Evolutionary conservation across 1,284 basidiomycete genomes (phyloP), one percentile per base, ranked within the genome.

Genomic region (Leucoagaricus sp.): DNA sequence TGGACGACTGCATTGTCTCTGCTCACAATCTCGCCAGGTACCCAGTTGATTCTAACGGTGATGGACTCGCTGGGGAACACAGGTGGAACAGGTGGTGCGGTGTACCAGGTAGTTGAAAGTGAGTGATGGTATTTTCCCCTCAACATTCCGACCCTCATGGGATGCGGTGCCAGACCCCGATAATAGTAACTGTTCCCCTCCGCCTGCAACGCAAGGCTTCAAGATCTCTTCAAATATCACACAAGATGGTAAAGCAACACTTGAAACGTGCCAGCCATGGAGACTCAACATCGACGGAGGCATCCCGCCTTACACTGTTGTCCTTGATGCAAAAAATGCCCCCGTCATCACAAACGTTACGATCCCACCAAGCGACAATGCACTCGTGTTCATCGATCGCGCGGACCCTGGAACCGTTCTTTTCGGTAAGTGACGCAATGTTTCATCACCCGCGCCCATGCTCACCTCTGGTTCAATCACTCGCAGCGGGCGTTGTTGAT

Each of bases 201-300:
- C 65, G 63, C n/a, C 50, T 64, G 19, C 64, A 4, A 60, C 67
- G 4, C 54, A 65, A 6, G 59, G 69, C 15, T 76, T 81, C 50
- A 72, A 65, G 3, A 67, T 82, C 34, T 63, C 66, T 1, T 66
- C 79, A 8, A 83, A 82, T 63, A 65, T 78, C 40, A 76, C 79
- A 0, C 63, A 65, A 5, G 63, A 64, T 4, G 53, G 26, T 12
- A 40, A 47, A 21, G 42, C 29, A 17, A 38, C 34, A 6, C 58
- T 82, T 5, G 59, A 67, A 23, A 79, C 80, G 4, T 83, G 81
- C 61, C 67, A 80, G 13, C 74, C 73, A 10, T 78, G 80, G 76
- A 75, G 76, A 12, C 62, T 84, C 4, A 69, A 68, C 1, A 72
- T 82, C 34, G 69, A 64, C 3, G 80, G 80, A 6, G 81, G 81